A percentile compares a stretch with the other conserved stretches of the same genome.
phyloP scores from a whole-genome alignment of 2,329 filamentous ascomycete genomes.

The Diaporthe velutina region DNA sequence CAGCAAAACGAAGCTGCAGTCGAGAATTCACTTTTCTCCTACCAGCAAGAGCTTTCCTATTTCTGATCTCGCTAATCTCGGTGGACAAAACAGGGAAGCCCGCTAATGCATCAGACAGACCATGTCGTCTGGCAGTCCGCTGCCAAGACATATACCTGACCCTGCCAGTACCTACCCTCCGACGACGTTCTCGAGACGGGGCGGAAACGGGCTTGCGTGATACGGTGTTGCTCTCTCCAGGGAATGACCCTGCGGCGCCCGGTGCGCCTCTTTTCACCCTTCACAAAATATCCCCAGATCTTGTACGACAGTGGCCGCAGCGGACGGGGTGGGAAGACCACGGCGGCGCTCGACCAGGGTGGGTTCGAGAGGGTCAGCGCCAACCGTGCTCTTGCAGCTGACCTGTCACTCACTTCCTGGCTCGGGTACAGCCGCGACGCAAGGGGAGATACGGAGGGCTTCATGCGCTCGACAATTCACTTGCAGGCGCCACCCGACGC shows the following conservation, averaged over 20 bases:
- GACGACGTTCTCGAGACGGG: background rate
- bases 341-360: background rate
- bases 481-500: conserved; percentile 14
- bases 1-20: background rate
- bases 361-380: conserved; percentile 2
- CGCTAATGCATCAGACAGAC: conserved; percentile 9
- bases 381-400: conserved; percentile 15
- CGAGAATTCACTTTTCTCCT: conserved; percentile 7
- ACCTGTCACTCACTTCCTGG: conserved; percentile 19
- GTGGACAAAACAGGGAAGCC: background rate
- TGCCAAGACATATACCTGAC: background rate
- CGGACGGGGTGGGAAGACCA: conserved; percentile 9
- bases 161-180: background rate
- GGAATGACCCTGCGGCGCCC: background rate
- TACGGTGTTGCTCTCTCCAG: background rate
- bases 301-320: conserved; percentile 16
- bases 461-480: conserved; percentile 14
- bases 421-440: conserved; percentile 15
- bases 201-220: background rate
- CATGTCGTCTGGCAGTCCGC: background rate
- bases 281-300: background rate
- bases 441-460: background rate
- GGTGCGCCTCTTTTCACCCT: background rate
- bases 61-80: conserved; percentile 28
- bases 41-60: background rate